These are phyloP conservation scores for Penicillium ochrochloron DNA, from an alignment of 495 filamentous ascomycete genomes.

Conservation along the genomic window DNA sequence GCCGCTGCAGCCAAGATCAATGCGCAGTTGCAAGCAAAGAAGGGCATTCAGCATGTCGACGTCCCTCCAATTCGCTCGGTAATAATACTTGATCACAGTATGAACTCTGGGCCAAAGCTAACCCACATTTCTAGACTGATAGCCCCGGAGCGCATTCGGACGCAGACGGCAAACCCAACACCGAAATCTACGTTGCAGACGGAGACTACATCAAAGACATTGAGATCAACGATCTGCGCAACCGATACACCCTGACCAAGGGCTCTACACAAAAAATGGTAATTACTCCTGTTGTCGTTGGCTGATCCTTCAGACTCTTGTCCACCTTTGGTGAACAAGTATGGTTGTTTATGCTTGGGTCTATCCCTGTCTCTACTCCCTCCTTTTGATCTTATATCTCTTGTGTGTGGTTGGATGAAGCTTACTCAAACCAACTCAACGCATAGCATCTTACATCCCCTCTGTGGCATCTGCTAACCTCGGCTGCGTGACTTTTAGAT, in stretches of 20 bases:
- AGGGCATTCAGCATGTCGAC: conserved; percentile 92
- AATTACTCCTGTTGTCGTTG: conserved; percentile 77
- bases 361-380: conserved; percentile 43
- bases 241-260: conserved; percentile 97
- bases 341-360: conserved; percentile 36
- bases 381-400: conserved; percentile 41
- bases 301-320: conserved; percentile 77
- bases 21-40: conserved; percentile 88
- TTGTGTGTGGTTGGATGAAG: conserved; percentile 69
- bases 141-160: conserved; percentile 51
- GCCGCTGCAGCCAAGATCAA: conserved; percentile 94
- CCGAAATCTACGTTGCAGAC: conserved; percentile 90
- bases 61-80: conserved; percentile 83
- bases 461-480: conserved; percentile 98
- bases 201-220: conserved; percentile 98
- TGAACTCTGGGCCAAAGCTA: neutral
- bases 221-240: conserved; percentile 96
- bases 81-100: conserved; percentile 11
- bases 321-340: conserved; percentile 8
- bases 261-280: conserved; percentile 99
- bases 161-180: conserved; percentile 67
- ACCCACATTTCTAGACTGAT: neutral
- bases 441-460: conserved; percentile 72
- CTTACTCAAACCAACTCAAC: conserved; percentile 73
- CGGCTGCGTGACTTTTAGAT: conserved; percentile 93